Evolutionary conservation across 2,329 filamentous ascomycete species (phyloP).

Genomic region (Trichoderma harzianum): DNA sequence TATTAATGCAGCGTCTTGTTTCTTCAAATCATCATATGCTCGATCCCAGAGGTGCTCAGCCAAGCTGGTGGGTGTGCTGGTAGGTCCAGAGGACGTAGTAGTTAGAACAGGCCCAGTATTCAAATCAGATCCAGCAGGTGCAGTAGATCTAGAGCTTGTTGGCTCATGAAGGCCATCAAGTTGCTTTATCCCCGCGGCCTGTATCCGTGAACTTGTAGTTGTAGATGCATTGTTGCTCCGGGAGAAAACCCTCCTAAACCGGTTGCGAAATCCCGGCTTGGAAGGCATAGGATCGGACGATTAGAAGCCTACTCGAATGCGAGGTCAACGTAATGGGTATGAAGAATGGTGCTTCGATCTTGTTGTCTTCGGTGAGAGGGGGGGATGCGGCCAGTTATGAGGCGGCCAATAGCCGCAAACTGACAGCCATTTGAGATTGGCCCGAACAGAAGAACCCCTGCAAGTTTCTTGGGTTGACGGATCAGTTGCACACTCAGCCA

Average conservation of each 20-base stretch:
- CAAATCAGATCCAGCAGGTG: background rate
- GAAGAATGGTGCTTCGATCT: too few species aligned
- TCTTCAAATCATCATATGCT: conserved; percentile 24
- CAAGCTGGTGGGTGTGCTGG: background rate
- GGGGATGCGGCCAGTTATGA: background rate
- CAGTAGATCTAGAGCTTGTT: background rate
- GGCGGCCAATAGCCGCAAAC: background rate
- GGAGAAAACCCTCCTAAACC: background rate
- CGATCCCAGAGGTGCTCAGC: conserved; percentile 21
- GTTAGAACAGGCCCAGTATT: too few species aligned
- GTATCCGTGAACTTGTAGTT: too few species aligned
- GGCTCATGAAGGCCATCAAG: background rate
- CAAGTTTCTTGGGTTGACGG: background rate
- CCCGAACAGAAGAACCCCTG: background rate
- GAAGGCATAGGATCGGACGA: background rate
- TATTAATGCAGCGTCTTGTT: conserved; percentile 18
- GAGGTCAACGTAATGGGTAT: background rate
- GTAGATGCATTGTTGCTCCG: background rate
- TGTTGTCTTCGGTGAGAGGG: background rate
- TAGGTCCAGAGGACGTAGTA: too few species aligned
- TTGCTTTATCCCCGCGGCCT: background rate
- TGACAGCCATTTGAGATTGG: background rate
- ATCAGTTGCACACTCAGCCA: background rate
- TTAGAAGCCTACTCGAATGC: background rate
- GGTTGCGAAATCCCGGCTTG: background rate